Base-by-base conservation (phyloP, 495 filamentous ascomycete genomes). In the Penicillium bovifimosum region DNA sequence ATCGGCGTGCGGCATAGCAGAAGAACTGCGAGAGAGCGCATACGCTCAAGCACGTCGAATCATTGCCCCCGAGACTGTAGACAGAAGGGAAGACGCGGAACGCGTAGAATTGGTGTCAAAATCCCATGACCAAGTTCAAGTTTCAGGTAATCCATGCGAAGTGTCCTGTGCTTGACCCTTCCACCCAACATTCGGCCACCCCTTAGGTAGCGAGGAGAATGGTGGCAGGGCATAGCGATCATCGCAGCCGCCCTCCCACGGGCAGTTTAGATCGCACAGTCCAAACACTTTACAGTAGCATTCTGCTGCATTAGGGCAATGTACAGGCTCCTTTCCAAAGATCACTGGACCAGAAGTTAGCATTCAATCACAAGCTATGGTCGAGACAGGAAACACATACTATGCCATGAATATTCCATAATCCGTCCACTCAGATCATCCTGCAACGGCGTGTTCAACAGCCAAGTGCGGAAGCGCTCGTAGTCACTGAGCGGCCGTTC, bases 371-470 rank as follows among this genome's bases (percentile, higher is more conserved):
- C n/a, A 18, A 18, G 2, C 9, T 14, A 14, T 36, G 7, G 9
- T n/a, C 5, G 18, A 14, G 18, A 35, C 4, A 24, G n/a, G 24
- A 41, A 11, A 6, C 50, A 58, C 73, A 45, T 72, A 76, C 73
- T 75, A 64, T 90, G 86, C 86, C 86, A 90, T 29, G 82, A 75
- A 59, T 85, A 88, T 64, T 90, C 86, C 72, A 87, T 78, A 24
- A 90, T 78, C 9, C 85, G 62, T n/a, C 86, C 86, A 32, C 77
- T 83, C 47, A 81, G 54, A 28, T 72, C 70, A 58, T 86, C 82
- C 6, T 66, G 61, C 39, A 88, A 60, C 3, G 65, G 54, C 20
- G 86, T 88, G 9, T 77, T 59, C 11, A 77, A 27, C 32, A 88
- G 55, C 86, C 86, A 89, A 9, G 78, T 65, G 18, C 81, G 67